Base-by-base conservation (phyloP, 2,329 filamentous ascomycete species). In the Penicillium hesseltinei region DNA sequence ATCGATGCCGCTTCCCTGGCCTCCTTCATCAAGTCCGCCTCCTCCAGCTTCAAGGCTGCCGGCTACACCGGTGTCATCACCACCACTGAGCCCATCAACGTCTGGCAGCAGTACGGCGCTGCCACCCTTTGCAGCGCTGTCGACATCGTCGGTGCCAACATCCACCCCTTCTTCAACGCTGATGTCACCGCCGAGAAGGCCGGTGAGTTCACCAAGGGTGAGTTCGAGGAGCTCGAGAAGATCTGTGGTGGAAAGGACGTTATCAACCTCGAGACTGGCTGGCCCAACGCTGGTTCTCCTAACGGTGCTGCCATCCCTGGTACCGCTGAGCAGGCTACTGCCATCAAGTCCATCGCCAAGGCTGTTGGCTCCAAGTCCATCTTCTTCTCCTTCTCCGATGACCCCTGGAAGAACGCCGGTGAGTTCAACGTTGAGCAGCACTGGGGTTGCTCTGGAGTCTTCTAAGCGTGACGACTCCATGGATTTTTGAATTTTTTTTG, bases 131-230 rank as follows among this genome's bases (percentile, higher is more conserved):
- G 93, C 83, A 68, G 70, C 36, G 83, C 82, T 68, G 82, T 97
- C 58, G 92, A 96, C 72, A 80, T 95, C 60, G 83, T 91, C 38
- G 90, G 88, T 76, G 87, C 86, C 77, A 96, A 97, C 83, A 86
- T 95, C 70, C 92, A 97, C 81, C 87, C 92, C 66, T 97, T 89
- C 88, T 97, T 97, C 88, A 95, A 95, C 82, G 73, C 85, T 45
- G 79, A 83, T 57, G 82, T 88, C 63, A 71, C 77, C 25, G 84
- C 92, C 59, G 69, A 77, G 4, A 70, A 83, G 50, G 92, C 92
- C 54, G 93, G 93, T 72, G 73, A 79, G 51, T 97, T 97, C 75
- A 89, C 92, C 67, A 78, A 81, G 64, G 72, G 81, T 67, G 87
- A 96, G 82, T 84, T 96, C 63, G 78, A 85, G 46, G 81, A 90